Base-by-base conservation (phyloP, 768 basidiomycete genomes). In the Termitomyces sp. region DNA sequence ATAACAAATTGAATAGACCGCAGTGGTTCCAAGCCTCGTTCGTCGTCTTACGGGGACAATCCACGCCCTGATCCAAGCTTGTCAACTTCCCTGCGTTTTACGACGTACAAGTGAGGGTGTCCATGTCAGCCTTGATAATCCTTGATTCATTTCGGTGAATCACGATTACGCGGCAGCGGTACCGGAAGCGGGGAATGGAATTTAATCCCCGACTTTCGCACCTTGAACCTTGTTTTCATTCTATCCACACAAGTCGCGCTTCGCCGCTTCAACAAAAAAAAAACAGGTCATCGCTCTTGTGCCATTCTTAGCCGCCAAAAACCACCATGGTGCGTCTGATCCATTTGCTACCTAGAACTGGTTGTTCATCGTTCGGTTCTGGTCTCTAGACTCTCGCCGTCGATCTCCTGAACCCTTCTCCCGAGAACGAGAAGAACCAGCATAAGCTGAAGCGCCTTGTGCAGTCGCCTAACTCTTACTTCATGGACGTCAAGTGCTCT, bases 381-480 rank as follows among this genome's bases (percentile, higher is more conserved):
- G 60, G 6, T 42, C 34, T 39, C 54, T 51, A 96, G 95, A 83
- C 92, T 84, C 93, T 98, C 80, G 94, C 93, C 74, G 74, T 97
- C 73, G 97, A 99, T 78, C 90, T 99, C 74, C 88, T 98, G 74
- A 92, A 98, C 87, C 96, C 94, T 66, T 89, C 93, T 59, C 75
- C 84, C 65, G 91, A 93, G 73, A 75, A 84, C 67, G 91, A 96
- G 79, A 87, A 79, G 75, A 87, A 81, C 75, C 88, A 86, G 75
- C 96, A 98, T 90, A 98, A 98, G 84, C 91, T 98, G 75, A 98
- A 99, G 85, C 89, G 94, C 73, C 88, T 98, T 68, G 97, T 99
- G 66, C 97, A 98, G 78, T 88, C 88, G 54, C 97, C 97, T 64
- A 94, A 98, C 79, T 98, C 96, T 36, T 98, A 92, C 80, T 98